Conservation (phyloP, 2,329 filamentous ascomycete genomes). For the Ophiosphaerella korrae region DNA sequence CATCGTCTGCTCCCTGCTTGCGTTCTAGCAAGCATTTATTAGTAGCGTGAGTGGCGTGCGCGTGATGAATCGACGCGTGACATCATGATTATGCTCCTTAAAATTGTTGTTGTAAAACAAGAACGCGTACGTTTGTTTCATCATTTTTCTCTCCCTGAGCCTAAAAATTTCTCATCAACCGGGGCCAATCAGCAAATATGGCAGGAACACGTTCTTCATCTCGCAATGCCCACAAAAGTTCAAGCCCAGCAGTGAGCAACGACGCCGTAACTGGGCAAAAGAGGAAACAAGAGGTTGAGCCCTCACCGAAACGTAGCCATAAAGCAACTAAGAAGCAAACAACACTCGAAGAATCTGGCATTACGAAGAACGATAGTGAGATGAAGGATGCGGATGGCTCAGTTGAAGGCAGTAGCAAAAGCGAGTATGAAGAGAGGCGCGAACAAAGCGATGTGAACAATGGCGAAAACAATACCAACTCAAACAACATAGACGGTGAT, state of each 20-base stretch:
- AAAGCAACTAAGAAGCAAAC: conserved; percentile 55
- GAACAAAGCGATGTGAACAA: conserved; percentile 17
- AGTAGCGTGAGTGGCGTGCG: neutral
- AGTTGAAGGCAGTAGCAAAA: conserved; percentile 9
- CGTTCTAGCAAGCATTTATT: neutral
- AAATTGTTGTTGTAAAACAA: too few species aligned
- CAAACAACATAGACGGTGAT: conserved; percentile 15
- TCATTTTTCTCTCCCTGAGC: neutral
- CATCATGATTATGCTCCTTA: too few species aligned
- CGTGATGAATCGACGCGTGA: neutral
- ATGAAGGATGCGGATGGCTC: conserved; percentile 29
- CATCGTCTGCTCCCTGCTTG: neutral
- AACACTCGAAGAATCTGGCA: conserved; percentile 59
- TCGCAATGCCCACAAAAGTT: conserved; percentile 18
- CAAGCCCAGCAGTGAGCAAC: conserved; percentile 30
- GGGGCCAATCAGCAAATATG: conserved; percentile 22
- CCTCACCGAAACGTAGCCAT: conserved; percentile 51
- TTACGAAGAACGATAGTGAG: conserved; percentile 42
- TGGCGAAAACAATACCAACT: conserved; percentile 5
- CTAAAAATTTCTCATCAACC: neutral
- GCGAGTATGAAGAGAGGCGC: conserved; percentile 21
- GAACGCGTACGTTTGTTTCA: neutral
- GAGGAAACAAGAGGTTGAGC: conserved; percentile 46
- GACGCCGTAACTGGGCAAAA: conserved; percentile 46
- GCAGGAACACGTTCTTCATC: conserved; percentile 35